phyloP scores from a whole-genome alignment of 768 basidiomycete genomes.

The Trametes villosa region DNA sequence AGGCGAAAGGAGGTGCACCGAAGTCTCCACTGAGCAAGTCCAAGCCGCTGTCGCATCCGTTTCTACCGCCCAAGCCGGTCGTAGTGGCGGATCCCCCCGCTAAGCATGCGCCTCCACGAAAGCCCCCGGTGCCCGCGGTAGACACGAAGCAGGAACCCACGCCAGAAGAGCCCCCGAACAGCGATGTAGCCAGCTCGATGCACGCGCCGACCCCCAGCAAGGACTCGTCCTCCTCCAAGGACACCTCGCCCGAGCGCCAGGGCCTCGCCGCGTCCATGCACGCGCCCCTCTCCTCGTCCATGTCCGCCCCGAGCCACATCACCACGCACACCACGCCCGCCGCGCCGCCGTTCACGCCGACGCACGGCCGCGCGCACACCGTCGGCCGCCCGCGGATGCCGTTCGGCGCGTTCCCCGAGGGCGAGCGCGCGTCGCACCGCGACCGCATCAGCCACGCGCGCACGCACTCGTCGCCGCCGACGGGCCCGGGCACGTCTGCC shows the following conservation, averaged over 20 bases:
- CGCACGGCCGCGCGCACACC: slow-evolving; percentile 62
- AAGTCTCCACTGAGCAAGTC: slow-evolving; percentile 21
- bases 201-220: slow-evolving; percentile 17
- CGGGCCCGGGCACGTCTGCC: slow-evolving; percentile 39
- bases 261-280: slow-evolving; percentile 60
- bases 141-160: neutral
- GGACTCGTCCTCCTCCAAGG: slow-evolving; percentile 30
- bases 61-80: slow-evolving; percentile 52
- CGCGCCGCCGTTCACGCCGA: slow-evolving; percentile 38
- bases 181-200: slow-evolving; percentile 7
- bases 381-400: slow-evolving; percentile 47
- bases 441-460: slow-evolving; percentile 51
- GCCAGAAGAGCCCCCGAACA: slow-evolving; percentile 8
- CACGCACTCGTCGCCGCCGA: slow-evolving; percentile 69
- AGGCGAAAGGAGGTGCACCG: slow-evolving; percentile 15
- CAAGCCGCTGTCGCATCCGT: slow-evolving; percentile 45
- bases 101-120: slow-evolving; percentile 9
- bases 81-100: slow-evolving; percentile 26
- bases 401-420: slow-evolving; percentile 41
- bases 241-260: slow-evolving; percentile 28
- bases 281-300: slow-evolving; percentile 47
- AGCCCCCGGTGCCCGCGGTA: neutral
- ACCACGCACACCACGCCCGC: slow-evolving; percentile 35
- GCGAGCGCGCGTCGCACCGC: slow-evolving; percentile 43
- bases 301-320: slow-evolving; percentile 45